Conservation (phyloP, 129 eudicot species). For the Tagetes erecta region DNA sequence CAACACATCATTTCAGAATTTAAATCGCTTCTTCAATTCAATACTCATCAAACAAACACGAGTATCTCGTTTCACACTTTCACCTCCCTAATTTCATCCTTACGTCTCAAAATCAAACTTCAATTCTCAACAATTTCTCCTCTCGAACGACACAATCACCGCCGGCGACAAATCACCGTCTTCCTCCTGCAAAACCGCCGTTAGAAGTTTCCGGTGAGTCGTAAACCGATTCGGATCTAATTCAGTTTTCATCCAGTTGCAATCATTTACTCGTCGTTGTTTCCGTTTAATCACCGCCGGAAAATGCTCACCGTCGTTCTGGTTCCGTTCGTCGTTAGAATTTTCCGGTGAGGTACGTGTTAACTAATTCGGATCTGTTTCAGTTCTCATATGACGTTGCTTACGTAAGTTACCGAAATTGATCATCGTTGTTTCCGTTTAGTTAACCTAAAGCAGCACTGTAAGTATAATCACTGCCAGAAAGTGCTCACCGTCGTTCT, state of each 20-base stretch:
- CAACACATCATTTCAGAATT: too few species aligned
- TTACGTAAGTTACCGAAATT: not conserved
- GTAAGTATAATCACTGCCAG: too few species aligned
- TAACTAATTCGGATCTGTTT: not conserved
- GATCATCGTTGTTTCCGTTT: not conserved
- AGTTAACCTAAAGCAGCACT: not conserved
- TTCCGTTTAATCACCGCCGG: too few species aligned
- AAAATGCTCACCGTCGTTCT: too few species aligned
- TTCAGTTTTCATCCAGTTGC: not conserved
- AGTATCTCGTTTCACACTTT: constrained; percentile 36
- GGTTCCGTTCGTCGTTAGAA: too few species aligned
- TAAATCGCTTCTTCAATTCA: too few species aligned
- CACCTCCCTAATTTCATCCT: constrained; percentile 29
- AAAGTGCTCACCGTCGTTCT: too few species aligned
- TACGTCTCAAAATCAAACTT: not conserved
- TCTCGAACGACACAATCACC: not conserved
- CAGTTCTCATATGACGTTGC: not conserved
- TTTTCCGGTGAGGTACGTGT: too few species aligned
- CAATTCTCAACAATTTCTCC: not conserved
- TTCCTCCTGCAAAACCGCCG: constrained; percentile 8
- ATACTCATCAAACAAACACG: constrained; percentile 13
- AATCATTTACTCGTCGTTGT: too few species aligned
- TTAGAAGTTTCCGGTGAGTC: constrained; percentile 5
- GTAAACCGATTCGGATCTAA: not conserved
- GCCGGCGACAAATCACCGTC: not conserved